Percentiles rank a stretch among this genome's conserved stretches.
These are phyloP conservation scores for Ogataea allantospora DNA, from an alignment of 805 yeast species.

Conservation along the genomic window DNA sequence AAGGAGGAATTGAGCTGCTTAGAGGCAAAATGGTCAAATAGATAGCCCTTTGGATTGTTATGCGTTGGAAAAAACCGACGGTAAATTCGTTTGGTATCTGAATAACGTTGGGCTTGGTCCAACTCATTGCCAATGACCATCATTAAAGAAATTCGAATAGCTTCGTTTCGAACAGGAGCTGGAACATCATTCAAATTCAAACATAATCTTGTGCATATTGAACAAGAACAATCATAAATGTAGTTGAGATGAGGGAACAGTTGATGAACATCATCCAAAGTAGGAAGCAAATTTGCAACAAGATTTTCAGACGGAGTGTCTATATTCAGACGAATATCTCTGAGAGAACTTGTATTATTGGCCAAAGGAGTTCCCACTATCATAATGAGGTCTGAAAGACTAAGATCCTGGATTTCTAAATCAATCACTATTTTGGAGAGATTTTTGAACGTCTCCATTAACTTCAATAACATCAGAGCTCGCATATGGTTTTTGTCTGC, in stretches of 20 bases:
- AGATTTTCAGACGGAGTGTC: conserved; percentile 32
- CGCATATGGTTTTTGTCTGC: conserved; percentile 33
- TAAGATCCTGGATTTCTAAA: conserved; percentile 28
- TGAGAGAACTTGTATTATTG: conserved; percentile 24
- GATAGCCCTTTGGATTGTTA: conserved; percentile 20
- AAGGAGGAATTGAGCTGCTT: conserved; percentile 27
- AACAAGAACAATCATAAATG: conserved; percentile 27
- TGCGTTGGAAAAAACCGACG: conserved; percentile 20
- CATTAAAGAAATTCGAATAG: conserved; percentile 32
- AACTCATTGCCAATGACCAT: conserved; percentile 34
- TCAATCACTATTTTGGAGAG: conserved; percentile 25
- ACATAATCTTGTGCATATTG: conserved; percentile 20
- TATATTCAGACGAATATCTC: conserved; percentile 29
- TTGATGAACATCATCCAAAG: conserved; percentile 29
- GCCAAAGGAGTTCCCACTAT: conserved; percentile 32
- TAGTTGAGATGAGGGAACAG: conserved; percentile 32
- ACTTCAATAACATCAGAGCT: conserved; percentile 32
- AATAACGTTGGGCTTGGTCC: conserved; percentile 22
- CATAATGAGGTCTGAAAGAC: conserved; percentile 34
- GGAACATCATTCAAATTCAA: conserved; percentile 8
- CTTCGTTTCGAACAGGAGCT: conserved; percentile 16
- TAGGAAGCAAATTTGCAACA: conserved; percentile 29
- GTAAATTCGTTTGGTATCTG: conserved; percentile 10
- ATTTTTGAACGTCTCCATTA: conserved; percentile 27
- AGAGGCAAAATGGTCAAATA: conserved; percentile 31